These are phyloP conservation scores for Rhododendron henanense DNA, from an alignment of 148 eudicot species.

Conservation along the genomic window DNA sequence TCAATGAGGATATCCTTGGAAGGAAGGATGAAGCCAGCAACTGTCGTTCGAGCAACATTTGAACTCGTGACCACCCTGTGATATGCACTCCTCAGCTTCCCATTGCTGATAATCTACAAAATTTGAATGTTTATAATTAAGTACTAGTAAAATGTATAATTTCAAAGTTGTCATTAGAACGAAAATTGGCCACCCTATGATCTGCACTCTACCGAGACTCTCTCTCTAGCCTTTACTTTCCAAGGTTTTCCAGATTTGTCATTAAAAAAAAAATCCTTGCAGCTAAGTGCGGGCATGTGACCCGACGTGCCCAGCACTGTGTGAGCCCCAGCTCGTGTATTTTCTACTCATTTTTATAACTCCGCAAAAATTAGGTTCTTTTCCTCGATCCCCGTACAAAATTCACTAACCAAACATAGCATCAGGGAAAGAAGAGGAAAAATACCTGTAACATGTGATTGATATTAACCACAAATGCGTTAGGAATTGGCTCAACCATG, in stretches of 20 bases:
- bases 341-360: too few species aligned
- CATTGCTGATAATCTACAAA: slow-evolving; percentile 7
- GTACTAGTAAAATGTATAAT: neutral
- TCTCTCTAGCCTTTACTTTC: too few species aligned
- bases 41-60: neutral
- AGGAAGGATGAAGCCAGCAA: neutral
- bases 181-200: neutral
- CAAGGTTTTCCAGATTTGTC: too few species aligned
- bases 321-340: too few species aligned
- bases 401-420: neutral
- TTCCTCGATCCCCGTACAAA: neutral
- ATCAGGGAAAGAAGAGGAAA: neutral
- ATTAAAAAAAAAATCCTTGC: too few species aligned
- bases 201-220: too few species aligned
- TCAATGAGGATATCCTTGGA: neutral
- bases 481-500: slow-evolving; percentile 16
- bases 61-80: neutral
- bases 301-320: too few species aligned
- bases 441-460: slow-evolving; percentile 9
- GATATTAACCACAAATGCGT: slow-evolving; percentile 12
- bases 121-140: neutral
- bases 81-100: slow-evolving; percentile 8
- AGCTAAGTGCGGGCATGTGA: too few species aligned
- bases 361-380: neutral
- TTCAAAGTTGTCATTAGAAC: neutral